These are phyloP conservation scores for Fibroporia radiculosa DNA, from an alignment of 768 basidiomycete species.

Conservation along the genomic window DNA sequence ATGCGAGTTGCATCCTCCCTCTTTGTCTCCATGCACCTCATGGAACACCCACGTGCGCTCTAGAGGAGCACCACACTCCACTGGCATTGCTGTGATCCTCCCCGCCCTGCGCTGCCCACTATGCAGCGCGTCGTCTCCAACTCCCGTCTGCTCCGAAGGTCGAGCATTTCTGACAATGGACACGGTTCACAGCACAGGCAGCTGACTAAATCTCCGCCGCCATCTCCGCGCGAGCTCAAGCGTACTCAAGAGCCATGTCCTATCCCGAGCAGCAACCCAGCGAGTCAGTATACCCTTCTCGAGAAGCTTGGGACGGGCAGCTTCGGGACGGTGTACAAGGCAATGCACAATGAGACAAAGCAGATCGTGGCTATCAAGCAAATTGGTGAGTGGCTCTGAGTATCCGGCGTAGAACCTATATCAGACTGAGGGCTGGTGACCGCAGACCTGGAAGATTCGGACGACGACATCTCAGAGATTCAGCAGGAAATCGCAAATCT, in stretches of 20 bases:
- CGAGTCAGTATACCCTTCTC: conserved; percentile 84
- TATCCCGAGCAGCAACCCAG: conserved; percentile 70
- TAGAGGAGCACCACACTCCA: background rate
- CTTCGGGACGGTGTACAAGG: conserved; percentile 97
- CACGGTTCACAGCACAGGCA: conserved; percentile 17
- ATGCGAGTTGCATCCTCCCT: background rate
- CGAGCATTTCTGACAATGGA: conserved; percentile 22
- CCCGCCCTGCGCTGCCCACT: conserved; percentile 9
- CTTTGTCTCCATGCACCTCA: background rate
- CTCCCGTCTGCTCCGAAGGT: conserved; percentile 35
- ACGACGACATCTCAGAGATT: conserved; percentile 98
- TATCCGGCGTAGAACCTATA: no score
- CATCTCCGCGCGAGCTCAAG: conserved; percentile 40
- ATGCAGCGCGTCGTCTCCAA: conserved; percentile 35
- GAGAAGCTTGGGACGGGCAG: conserved; percentile 97
- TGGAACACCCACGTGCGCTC: conserved; percentile 1
- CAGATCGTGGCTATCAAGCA: conserved; percentile 98
- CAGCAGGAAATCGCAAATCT: conserved; percentile 98
- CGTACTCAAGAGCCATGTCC: conserved; percentile 54
- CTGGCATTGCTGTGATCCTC: conserved; percentile 1
- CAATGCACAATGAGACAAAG: conserved; percentile 88
- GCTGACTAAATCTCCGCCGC: conserved; percentile 33
- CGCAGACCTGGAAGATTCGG: conserved; percentile 91
- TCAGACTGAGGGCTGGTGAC: no score
- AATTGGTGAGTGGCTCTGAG: conserved; percentile 86